A percentile compares a stretch with the other conserved stretches of the same genome.
These are phyloP conservation scores for Cryptosporidium baileyi DNA, from an alignment of 169 alveolate species.

Conservation along the genomic window DNA sequence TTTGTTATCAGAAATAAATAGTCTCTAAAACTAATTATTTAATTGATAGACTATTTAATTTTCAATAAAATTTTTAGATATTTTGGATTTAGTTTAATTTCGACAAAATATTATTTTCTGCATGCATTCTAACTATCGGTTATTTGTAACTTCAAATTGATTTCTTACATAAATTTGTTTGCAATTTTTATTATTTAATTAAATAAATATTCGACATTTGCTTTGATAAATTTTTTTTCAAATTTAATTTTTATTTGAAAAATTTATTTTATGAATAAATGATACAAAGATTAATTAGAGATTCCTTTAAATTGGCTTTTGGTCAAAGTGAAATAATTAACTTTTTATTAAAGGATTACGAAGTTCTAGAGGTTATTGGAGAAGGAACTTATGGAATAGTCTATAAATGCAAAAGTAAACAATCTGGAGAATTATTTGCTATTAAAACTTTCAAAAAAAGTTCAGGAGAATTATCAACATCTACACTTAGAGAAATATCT, in stretches of 20 bases:
- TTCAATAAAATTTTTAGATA: too few species aligned
- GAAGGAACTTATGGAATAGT: constrained; percentile 96
- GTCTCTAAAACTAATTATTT: background rate
- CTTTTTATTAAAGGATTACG: constrained; percentile 77
- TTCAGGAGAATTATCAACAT: constrained; percentile 90
- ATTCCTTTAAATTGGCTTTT: background rate
- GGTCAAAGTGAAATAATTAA: background rate
- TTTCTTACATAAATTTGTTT: too few species aligned
- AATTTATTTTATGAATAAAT: background rate
- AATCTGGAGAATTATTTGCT: constrained; percentile 90
- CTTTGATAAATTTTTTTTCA: too few species aligned
- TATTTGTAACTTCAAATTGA: background rate
- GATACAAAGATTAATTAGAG: constrained; percentile 8
- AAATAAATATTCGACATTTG: too few species aligned
- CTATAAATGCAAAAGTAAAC: constrained; percentile 81
- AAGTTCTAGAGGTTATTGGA: constrained; percentile 89
- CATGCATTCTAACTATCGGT: background rate
- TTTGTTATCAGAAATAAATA: background rate
- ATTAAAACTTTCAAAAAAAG: constrained; percentile 88
- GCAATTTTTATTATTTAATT: too few species aligned
- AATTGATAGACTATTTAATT: background rate
- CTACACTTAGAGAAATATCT: constrained; percentile 93
- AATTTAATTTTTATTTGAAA: background rate
- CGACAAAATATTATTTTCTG: background rate
- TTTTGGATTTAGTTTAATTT: too few species aligned